phyloP scores from a whole-genome alignment of 2,329 filamentous ascomycete genomes.

The Ophioceras dolichostomum region DNA sequence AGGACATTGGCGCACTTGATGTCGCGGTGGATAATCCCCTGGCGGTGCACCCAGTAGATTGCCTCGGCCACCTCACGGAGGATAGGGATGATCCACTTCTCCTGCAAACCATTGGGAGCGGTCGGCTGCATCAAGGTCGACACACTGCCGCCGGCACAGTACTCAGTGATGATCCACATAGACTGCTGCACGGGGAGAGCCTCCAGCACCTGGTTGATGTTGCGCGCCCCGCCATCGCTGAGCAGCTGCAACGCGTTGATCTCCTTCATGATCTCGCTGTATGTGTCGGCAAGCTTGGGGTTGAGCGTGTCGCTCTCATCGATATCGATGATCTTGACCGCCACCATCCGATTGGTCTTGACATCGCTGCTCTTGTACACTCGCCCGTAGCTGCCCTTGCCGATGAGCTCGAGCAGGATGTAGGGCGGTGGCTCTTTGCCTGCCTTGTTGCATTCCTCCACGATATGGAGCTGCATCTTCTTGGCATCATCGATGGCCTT shows the following conservation, averaged over 20 bases:
- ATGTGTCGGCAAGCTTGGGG: slow-evolving; percentile 52
- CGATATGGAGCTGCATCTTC: slow-evolving; percentile 47
- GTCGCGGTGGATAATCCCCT: slow-evolving; percentile 59
- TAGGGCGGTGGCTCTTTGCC: slow-evolving; percentile 48
- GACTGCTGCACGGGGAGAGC: slow-evolving; percentile 65
- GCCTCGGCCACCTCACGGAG: slow-evolving; percentile 54
- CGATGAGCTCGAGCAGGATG: slow-evolving; percentile 51
- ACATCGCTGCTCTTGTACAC: slow-evolving; percentile 48
- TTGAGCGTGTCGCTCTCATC: slow-evolving; percentile 62
- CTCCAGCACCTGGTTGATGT: slow-evolving; percentile 73
- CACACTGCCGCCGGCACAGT: slow-evolving; percentile 75
- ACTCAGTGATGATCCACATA: slow-evolving; percentile 83
- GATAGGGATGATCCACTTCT: slow-evolving; percentile 59
- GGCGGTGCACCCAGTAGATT: slow-evolving; percentile 54
- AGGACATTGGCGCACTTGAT: slow-evolving; percentile 72
- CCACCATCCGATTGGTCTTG: slow-evolving; percentile 36
- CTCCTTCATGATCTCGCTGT: slow-evolving; percentile 58
- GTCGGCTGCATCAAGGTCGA: slow-evolving; percentile 61
- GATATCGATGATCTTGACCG: slow-evolving; percentile 73
- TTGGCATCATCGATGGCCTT: slow-evolving; percentile 51
- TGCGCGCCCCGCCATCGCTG: slow-evolving; percentile 60
- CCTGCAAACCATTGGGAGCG: slow-evolving; percentile 49
- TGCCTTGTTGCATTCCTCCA: slow-evolving; percentile 42
- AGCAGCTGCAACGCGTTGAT: slow-evolving; percentile 59
- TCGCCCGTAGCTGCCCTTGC: slow-evolving; percentile 55